phyloP scores from a whole-genome alignment of 495 filamentous ascomycete genomes.

The Neurospora sp. region DNA sequence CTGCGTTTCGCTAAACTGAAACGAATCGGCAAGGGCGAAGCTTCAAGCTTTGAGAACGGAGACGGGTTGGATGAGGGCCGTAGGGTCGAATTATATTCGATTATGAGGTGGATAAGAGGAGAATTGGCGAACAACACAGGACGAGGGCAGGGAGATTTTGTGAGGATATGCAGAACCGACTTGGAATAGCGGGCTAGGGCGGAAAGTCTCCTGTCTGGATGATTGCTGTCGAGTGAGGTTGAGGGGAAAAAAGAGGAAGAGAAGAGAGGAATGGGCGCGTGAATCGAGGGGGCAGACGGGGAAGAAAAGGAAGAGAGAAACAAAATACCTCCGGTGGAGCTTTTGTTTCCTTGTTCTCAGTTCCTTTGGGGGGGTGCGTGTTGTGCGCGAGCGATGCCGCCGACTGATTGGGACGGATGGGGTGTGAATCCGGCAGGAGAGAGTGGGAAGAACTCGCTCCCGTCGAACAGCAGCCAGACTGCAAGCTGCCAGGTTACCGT shows the following conservation, averaged over 20 bases:
- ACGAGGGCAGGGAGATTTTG: constrained; percentile 9
- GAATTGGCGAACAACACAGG: constrained; percentile 23
- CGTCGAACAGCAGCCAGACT: not conserved
- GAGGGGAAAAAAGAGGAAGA: constrained; percentile 13
- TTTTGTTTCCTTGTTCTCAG: not conserved
- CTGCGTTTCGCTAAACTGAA: not conserved
- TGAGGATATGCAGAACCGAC: constrained; percentile 10
- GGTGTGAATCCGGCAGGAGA: not conserved
- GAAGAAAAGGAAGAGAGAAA: constrained; percentile 6
- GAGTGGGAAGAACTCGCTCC: not conserved
- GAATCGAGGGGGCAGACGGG: not conserved
- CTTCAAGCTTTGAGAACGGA: constrained; percentile 1
- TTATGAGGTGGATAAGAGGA: not conserved
- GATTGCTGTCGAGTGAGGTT: constrained; percentile 24
- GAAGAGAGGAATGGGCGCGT: not conserved
- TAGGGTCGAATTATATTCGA: not conserved
- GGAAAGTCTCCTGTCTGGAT: constrained; percentile 15
- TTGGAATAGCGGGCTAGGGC: constrained; percentile 4
- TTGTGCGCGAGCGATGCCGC: not conserved
- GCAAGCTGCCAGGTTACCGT: not conserved
- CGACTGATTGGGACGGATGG: not conserved
- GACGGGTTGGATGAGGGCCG: not conserved
- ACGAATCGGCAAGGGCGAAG: not conserved
- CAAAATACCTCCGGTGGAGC: not conserved
- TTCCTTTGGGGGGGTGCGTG: not conserved